Base-by-base conservation (phyloP, 2,329 filamentous ascomycete genomes). In the Fusarium armeniacum region DNA sequence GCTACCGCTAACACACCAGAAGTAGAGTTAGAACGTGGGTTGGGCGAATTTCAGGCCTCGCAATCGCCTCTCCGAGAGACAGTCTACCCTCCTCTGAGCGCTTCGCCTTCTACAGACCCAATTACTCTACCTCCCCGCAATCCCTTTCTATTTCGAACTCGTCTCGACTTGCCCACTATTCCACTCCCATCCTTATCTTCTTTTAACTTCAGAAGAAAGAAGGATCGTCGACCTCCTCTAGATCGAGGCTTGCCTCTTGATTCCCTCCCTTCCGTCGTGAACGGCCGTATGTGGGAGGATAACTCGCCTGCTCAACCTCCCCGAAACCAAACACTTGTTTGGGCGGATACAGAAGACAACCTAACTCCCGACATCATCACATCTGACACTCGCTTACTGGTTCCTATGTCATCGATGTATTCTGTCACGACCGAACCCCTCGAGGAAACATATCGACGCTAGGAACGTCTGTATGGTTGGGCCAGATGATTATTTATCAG, bases 81-180 rank as follows among this genome's bases (percentile, higher is more conserved):
- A 33, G 35, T 55, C n/a, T 58, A 69, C 26, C 53, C 56, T 43
- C 38, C 38, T 46, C 52, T 20, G 16, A 40, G 36, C 20, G 16
- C 38, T 11, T 35, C 46, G 20, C 41, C 57, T 40, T n/a, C 57
- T 24, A 43, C 69, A 22, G 43, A 56, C 15, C 45, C 58, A 10
- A 26, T 59, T 32, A 67, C 64, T 20, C 47, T 69, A 50, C 68
- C 65, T 8, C 55, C 58, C 30, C 73, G 70, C 22, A 80, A 79
- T 58, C 78, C 78, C 20, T 79, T 80, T 38, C 73, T 75, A 43
- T 78, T 80, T 71, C 76, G 77, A 49, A 80, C 77, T n/a, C 73
- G 68, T 20, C 62, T 78, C 64, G 72, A 75, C 58, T 58, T 79
- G 20, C 41, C 65, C 63, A 18, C 49, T 2, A 60, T 73, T 6